phyloP scores from a whole-genome alignment of 2,329 filamentous ascomycete genomes.

The Claviceps fusiformis region DNA sequence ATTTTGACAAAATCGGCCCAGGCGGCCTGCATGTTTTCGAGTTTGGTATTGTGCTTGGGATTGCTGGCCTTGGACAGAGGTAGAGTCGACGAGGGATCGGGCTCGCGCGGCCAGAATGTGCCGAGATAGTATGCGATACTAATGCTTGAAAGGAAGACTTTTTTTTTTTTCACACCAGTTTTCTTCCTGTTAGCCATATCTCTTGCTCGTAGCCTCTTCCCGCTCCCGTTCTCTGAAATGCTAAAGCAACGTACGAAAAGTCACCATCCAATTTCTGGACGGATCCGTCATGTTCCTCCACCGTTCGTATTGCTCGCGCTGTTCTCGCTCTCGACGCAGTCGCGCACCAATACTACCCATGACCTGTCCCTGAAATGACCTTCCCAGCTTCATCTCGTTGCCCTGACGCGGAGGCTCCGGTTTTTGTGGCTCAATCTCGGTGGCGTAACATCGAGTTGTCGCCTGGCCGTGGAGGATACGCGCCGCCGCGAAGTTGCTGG shows the following conservation, averaged over 20 bases:
- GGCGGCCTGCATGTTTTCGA: slow-evolving; percentile 52
- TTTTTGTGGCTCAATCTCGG: slow-evolving; percentile 22
- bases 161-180: slow-evolving; percentile 17
- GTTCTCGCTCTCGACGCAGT: slow-evolving; percentile 38
- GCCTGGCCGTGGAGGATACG: slow-evolving; percentile 9
- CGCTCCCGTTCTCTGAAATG: not conserved
- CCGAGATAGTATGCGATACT: slow-evolving; percentile 46
- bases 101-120: slow-evolving; percentile 36
- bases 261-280: slow-evolving; percentile 35
- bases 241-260: slow-evolving; percentile 33
- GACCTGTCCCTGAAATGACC: slow-evolving; percentile 44
- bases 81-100: slow-evolving; percentile 42
- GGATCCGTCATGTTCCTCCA: slow-evolving; percentile 27
- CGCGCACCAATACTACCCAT: slow-evolving; percentile 44
- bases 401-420: slow-evolving; percentile 17
- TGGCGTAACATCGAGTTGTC: slow-evolving; percentile 18
- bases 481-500: slow-evolving; percentile 10
- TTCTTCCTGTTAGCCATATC: slow-evolving; percentile 3
- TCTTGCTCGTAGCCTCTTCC: not conserved
- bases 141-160: slow-evolving; percentile 37
- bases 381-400: slow-evolving; percentile 24
- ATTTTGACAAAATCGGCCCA: slow-evolving; percentile 56
- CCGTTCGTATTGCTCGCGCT: slow-evolving; percentile 35
- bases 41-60: slow-evolving; percentile 44
- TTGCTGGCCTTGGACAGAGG: slow-evolving; percentile 37